Evolutionary conservation across 176 grass and related monocot genomes (phyloP).

Genomic region (Avena eriantha): DNA sequence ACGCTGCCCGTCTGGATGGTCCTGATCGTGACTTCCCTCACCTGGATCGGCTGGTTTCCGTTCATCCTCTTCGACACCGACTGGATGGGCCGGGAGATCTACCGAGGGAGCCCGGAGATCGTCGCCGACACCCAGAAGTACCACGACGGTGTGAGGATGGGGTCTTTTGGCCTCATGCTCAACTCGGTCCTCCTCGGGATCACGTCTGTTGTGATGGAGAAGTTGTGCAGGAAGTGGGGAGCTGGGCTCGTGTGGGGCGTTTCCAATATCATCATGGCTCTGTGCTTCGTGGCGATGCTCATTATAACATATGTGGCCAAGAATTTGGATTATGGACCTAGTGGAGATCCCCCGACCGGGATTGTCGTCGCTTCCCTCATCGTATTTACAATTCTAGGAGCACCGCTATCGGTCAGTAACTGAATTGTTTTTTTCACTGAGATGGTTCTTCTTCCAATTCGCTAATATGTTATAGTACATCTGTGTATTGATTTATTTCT

Average conservation of each 20-base stretch:
- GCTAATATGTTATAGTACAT: not conserved
- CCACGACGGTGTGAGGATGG: conserved; percentile 90
- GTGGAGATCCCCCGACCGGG: conserved; percentile 62
- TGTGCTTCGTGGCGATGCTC: conserved; percentile 93
- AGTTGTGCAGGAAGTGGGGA: conserved; percentile 86
- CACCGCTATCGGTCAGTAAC: conserved; percentile 70
- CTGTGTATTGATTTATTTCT: conserved; percentile 40
- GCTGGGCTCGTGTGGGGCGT: conserved; percentile 94
- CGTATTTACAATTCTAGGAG: conserved; percentile 83
- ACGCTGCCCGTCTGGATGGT: conserved; percentile 84
- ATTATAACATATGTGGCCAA: conserved; percentile 78
- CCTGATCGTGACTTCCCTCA: conserved; percentile 88
- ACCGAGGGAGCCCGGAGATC: conserved; percentile 66
- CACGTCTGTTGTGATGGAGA: conserved; percentile 82
- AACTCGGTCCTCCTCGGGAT: conserved; percentile 89
- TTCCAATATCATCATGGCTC: conserved; percentile 88
- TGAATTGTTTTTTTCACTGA: not conserved
- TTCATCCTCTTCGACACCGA: conserved; percentile 96
- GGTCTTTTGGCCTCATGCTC: conserved; percentile 81
- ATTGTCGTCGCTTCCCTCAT: conserved; percentile 76
- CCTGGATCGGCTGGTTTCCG: conserved; percentile 93
- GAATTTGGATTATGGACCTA: conserved; percentile 68
- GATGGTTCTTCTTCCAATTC: not conserved
- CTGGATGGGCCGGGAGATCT: conserved; percentile 97
- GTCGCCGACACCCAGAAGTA: conserved; percentile 59